Evolutionary conservation across 305 asterid genomes (phyloP), one percentile per base, ranked within the genome.

Genomic region (Fraxinus floribunda): DNA sequence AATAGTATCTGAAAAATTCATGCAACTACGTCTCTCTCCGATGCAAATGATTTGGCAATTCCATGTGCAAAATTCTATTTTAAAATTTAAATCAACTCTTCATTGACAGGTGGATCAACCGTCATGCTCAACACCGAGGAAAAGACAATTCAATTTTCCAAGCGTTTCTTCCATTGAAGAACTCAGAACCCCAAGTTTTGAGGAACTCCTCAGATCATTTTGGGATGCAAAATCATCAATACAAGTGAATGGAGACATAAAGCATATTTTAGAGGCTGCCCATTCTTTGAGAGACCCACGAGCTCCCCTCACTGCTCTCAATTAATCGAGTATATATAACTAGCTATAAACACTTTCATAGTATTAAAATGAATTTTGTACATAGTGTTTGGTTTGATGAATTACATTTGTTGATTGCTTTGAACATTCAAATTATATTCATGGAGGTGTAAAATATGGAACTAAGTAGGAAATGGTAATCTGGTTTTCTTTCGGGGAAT

Each of bases 131-230:
- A 91, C 91, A 6, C 97, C 95, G 5, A 82, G 82, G 81, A 89
- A 84, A 88, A 86, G 90, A 62, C 52, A 84, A 24, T 84, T 89
- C 81, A 87, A 85, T 76, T 86, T 90, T 79, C 92, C 95, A 7
- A 89, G 90, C 86, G 81, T 89, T 22, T 90, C 87, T 82, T 91
- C 97, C 49, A 95, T 95, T 76, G 98, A 97, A 88, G 99, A 97
- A 83, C 95, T 97, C 39, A 90, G 92, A 80, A 94, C 98, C 64
- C 99, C 98, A 7, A 77, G 94, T 24, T 97, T 97, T 39, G 98
- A 93, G 78, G 98, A 95, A 84, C 84, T 97, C 82, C 83, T 97
- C 39, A 93, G 85, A 88, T 90, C 94, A 32, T 94, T 97, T 81
- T 92, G 97, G 97, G 98, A 97, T 82, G 89, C 88, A 68, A 97